Evolutionary conservation across 768 basidiomycete genomes (phyloP).

Genomic region (Boletus rufocinnamomeus): DNA sequence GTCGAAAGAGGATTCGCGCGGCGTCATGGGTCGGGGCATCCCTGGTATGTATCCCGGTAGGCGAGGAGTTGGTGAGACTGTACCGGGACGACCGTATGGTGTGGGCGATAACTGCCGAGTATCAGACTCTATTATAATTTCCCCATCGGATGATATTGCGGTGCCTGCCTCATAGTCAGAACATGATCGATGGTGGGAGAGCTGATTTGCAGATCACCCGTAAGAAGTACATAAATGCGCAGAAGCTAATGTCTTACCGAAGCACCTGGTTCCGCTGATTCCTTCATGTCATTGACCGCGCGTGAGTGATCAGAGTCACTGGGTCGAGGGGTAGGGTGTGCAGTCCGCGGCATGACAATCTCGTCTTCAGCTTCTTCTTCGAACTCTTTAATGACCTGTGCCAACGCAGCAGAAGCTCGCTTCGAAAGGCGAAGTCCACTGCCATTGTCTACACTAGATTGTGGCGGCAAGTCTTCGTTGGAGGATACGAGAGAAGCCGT

Average conservation of each 20-base stretch:
- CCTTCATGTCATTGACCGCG: slow-evolving; percentile 21
- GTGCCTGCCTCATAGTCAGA: slow-evolving; percentile 61
- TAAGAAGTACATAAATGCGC: slow-evolving; percentile 24
- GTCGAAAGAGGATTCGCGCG: slow-evolving; percentile 67
- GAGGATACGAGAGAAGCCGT: slow-evolving; percentile 44
- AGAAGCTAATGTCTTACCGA: slow-evolving; percentile 27
- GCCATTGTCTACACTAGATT: slow-evolving; percentile 15
- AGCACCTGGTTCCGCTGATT: slow-evolving; percentile 17
- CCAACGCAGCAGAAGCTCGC: slow-evolving; percentile 69
- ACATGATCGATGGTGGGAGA: slow-evolving; percentile 36
- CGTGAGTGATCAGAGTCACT: slow-evolving; percentile 30
- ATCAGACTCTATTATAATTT: slow-evolving; percentile 48
- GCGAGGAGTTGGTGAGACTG: slow-evolving; percentile 51
- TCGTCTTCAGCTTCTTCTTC: slow-evolving; percentile 76
- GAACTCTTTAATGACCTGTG: slow-evolving; percentile 74
- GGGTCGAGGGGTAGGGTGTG: slow-evolving; percentile 45
- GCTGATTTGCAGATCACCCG: slow-evolving; percentile 16
- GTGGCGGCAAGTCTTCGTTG: slow-evolving; percentile 31
- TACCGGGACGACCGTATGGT: slow-evolving; percentile 52
- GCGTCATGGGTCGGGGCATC: slow-evolving; percentile 90
- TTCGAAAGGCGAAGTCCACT: slow-evolving; percentile 41
- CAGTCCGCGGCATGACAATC: slow-evolving; percentile 70
- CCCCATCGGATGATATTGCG: slow-evolving; percentile 69
- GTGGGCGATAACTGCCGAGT: slow-evolving; percentile 61
- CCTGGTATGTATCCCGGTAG: slow-evolving; percentile 87